These are phyloP conservation scores for Lactarius evosmus DNA, from an alignment of 768 basidiomycete species.

Conservation along the genomic window DNA sequence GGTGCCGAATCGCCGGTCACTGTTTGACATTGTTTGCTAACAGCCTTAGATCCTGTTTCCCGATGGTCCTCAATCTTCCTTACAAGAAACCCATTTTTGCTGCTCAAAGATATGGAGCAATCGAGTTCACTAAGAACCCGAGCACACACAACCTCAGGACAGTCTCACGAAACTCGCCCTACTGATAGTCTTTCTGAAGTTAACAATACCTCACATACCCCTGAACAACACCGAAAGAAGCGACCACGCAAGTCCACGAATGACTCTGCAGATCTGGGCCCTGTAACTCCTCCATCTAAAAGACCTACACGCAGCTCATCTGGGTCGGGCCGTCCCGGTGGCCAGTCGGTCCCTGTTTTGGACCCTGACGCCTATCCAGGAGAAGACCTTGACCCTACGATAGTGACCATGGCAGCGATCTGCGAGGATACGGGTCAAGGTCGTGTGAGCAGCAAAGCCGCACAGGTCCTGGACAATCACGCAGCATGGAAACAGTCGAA, in stretches of 20 bases:
- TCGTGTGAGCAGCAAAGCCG: slow-evolving; percentile 72
- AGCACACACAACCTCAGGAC: background rate
- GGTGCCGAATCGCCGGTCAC: background rate
- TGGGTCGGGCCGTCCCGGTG: slow-evolving; percentile 29
- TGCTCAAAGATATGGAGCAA: slow-evolving; percentile 2
- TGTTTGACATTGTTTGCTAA: slow-evolving; percentile 9
- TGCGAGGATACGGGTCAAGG: slow-evolving; percentile 79
- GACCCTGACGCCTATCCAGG: slow-evolving; percentile 63
- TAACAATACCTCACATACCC: slow-evolving; percentile 5
- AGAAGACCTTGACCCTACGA: slow-evolving; percentile 77
- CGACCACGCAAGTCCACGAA: slow-evolving; percentile 14
- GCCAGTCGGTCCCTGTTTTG: slow-evolving; percentile 50
- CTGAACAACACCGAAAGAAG: slow-evolving; percentile 19
- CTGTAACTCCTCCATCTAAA: slow-evolving; percentile 11
- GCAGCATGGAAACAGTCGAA: slow-evolving; percentile 68
- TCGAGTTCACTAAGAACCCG: slow-evolving; percentile 1
- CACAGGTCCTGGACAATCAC: slow-evolving; percentile 67
- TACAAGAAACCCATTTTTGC: background rate
- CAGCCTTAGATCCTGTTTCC: slow-evolving; percentile 7
- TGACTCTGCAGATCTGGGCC: slow-evolving; percentile 3
- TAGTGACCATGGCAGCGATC: slow-evolving; percentile 76
- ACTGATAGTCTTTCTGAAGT: slow-evolving; percentile 4
- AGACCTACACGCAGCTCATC: slow-evolving; percentile 24
- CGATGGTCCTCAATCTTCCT: background rate
- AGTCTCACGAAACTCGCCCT: slow-evolving; percentile 3